Percentiles rank a stretch among this genome's conserved stretches.
These are phyloP conservation scores for Gentiana macrophylla DNA, from an alignment of 257 asterid species.

Conservation along the genomic window DNA sequence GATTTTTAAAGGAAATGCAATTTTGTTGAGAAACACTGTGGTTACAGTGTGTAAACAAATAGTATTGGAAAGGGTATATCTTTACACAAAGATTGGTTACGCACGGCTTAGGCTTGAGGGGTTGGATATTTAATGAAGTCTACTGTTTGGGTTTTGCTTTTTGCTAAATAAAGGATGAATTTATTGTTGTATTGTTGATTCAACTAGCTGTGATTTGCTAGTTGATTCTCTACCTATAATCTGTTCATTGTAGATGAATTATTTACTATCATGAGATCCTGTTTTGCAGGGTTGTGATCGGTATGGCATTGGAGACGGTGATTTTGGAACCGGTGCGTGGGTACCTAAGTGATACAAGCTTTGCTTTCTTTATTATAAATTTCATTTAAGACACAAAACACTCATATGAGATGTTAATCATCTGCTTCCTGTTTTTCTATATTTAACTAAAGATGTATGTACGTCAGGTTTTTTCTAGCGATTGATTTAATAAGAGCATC, in stretches of 20 bases:
- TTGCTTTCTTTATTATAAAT: background rate
- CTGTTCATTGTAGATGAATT: background rate
- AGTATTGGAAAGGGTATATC: no score
- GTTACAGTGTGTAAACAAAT: no score
- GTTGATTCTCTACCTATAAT: background rate
- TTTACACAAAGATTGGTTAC: no score
- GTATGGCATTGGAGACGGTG: conserved; percentile 48
- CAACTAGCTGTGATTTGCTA: background rate
- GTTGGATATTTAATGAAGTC: no score
- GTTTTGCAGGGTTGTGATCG: conserved; percentile 68
- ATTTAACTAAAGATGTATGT: background rate
- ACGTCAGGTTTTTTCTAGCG: background rate
- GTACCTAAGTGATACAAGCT: background rate
- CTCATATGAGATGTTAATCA: background rate
- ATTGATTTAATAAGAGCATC: background rate
- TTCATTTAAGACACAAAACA: background rate
- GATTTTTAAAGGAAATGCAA: no score
- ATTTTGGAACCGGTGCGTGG: conserved; percentile 56
- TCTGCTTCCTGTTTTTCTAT: background rate
- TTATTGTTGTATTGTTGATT: background rate
- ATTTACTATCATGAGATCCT: conserved; percentile 2
- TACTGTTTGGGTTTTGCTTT: background rate
- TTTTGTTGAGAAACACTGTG: no score
- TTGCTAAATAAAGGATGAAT: background rate
- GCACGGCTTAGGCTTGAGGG: no score